These are phyloP conservation scores for Irpex sp. DNA, from an alignment of 1,284 basidiomycete genomes.

Conservation along the genomic window DNA sequence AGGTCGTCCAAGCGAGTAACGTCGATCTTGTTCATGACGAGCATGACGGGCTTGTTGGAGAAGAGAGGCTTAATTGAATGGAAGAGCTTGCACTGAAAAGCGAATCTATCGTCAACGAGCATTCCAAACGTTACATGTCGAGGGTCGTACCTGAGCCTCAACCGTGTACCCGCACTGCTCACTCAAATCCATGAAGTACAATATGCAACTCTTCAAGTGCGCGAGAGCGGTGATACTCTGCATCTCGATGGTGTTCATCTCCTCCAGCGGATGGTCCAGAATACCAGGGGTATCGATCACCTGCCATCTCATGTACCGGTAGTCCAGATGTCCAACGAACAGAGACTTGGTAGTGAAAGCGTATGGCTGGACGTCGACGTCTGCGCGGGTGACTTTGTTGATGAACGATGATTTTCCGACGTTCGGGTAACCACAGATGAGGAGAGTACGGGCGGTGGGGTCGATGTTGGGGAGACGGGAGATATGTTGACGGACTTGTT, in stretches of 20 bases:
- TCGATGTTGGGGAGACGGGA: slow-evolving; percentile 94
- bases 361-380: slow-evolving; percentile 96
- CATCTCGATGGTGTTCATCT: slow-evolving; percentile 99
- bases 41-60: slow-evolving; percentile 82
- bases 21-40: slow-evolving; percentile 96
- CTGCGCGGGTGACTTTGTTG: slow-evolving; percentile 96
- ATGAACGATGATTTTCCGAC: slow-evolving; percentile 97
- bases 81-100: slow-evolving; percentile 84
- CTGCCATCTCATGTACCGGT: slow-evolving; percentile 97
- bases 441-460: slow-evolving; percentile 91
- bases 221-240: slow-evolving; percentile 96
- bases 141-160: slow-evolving; percentile 74
- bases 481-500: slow-evolving; percentile 96
- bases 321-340: slow-evolving; percentile 95
- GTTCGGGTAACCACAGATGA: slow-evolving; percentile 96
- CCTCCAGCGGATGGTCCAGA: slow-evolving; percentile 90
- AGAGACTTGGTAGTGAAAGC: slow-evolving; percentile 97
- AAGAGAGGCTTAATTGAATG: slow-evolving; percentile 97
- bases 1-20: slow-evolving; percentile 83
- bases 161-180: slow-evolving; percentile 95
- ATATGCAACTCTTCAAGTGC: slow-evolving; percentile 83
- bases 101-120: not conserved
- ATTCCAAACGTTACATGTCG: not conserved
- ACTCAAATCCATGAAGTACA: slow-evolving; percentile 97
- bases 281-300: slow-evolving; percentile 95